Evolutionary conservation across 148 eudicot species (phyloP).

Genomic region (Arbutus unedo): DNA sequence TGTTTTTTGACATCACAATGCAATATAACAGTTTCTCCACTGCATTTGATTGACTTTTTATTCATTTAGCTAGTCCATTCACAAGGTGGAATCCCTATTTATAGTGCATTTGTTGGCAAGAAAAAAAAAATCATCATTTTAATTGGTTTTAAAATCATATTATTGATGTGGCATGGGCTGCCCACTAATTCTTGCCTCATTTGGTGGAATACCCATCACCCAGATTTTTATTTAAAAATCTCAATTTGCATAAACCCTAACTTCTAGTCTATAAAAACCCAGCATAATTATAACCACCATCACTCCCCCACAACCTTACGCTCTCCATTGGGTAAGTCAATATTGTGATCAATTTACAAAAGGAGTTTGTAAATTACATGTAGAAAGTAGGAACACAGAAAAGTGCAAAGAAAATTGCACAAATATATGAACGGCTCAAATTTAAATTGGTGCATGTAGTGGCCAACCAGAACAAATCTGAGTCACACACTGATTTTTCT

Average conservation of each 20-base stretch:
- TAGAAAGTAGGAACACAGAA: not conserved
- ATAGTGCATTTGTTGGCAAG: not conserved
- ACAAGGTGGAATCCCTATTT: slow-evolving; percentile 15
- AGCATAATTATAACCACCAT: not conserved
- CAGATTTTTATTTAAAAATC: not conserved
- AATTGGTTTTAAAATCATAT: not conserved
- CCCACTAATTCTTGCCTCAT: slow-evolving; percentile 28
- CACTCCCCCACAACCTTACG: not conserved
- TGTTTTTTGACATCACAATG: not conserved
- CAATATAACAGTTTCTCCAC: slow-evolving; percentile 4
- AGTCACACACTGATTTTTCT: not conserved
- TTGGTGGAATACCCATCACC: slow-evolving; percentile 22
- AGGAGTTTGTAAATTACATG: not conserved
- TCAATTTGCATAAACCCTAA: slow-evolving; percentile 17
- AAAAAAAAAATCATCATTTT: slow-evolving; percentile 1
- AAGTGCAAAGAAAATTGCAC: not conserved
- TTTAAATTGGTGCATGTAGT: not conserved
- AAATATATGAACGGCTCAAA: not conserved
- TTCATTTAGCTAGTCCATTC: slow-evolving; percentile 1
- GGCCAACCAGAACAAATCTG: not conserved
- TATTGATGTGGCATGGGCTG: slow-evolving; percentile 4
- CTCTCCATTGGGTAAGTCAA: slow-evolving; percentile 9
- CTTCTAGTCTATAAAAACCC: slow-evolving; percentile 13
- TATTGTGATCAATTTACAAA: not conserved
- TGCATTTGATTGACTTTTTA: slow-evolving; percentile 5